phyloP scores from a whole-genome alignment of 2,329 filamentous ascomycete species.

The Penicillium sp. region DNA sequence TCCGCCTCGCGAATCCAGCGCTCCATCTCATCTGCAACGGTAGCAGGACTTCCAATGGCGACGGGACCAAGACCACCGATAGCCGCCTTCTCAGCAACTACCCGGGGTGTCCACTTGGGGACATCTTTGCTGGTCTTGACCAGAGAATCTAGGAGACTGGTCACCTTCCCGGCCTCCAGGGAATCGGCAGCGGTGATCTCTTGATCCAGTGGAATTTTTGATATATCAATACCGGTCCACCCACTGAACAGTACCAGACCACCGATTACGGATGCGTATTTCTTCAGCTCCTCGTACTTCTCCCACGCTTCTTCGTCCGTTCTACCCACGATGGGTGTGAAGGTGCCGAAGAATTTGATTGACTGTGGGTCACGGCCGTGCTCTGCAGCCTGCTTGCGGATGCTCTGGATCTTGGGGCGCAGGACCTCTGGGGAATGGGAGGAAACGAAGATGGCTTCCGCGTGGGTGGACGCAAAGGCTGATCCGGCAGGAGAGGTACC shows the following conservation, averaged over 20 bases:
- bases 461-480: conserved; percentile 53
- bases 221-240: conserved; percentile 58
- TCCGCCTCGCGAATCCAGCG: conserved; percentile 44
- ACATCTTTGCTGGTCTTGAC: conserved; percentile 48
- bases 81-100: conserved; percentile 45
- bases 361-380: conserved; percentile 53
- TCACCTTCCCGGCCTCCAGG: conserved; percentile 49
- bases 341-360: conserved; percentile 53
- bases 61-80: conserved; percentile 50
- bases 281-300: conserved; percentile 50
- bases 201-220: conserved; percentile 53
- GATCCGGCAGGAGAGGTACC: conserved; percentile 56
- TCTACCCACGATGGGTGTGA: conserved; percentile 48
- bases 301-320: conserved; percentile 51
- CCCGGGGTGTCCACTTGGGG: conserved; percentile 43
- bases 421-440: conserved; percentile 50
- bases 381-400: conserved; percentile 48
- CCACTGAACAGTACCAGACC: conserved; percentile 54
- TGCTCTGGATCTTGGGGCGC: conserved; percentile 49
- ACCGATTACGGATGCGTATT: conserved; percentile 51
- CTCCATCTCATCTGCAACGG: conserved; percentile 48
- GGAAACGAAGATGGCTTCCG: conserved; percentile 58
- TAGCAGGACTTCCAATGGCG: conserved; percentile 43
- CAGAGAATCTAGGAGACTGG: conserved; percentile 47
- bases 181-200: conserved; percentile 53